Base-by-base conservation (phyloP, 2,329 filamentous ascomycete genomes). In the Trichoderma asperellum region DNA sequence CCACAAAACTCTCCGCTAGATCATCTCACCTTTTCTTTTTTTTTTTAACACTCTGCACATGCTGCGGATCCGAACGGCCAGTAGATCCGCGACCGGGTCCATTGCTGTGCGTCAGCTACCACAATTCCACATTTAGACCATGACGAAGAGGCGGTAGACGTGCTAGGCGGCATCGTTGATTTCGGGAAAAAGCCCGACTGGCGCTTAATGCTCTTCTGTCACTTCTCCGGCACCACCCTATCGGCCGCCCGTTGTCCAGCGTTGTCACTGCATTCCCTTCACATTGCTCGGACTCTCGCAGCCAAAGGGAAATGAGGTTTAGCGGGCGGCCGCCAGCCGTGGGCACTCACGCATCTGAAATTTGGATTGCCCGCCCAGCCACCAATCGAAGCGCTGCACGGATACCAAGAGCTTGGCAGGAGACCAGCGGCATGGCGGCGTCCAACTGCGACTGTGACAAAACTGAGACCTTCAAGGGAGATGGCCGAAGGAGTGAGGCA, bases 1-100 rank as follows among this genome's bases (percentile, higher is more conserved):
- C 64, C 55, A 67, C 64, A 59, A 37, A 35, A 43, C 40, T 52
- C 55, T 67, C 53, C 64, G 64, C 64, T 67, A 67, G 64, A 59
- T 67, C 64, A 59, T 67, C 64, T 67, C 64, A 59, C 55, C 37
- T 59, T 63, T 58, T 43, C 40, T 40, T 27, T 7, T 18, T 55
- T 40, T 27, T 40, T 18, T 40, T 18, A 57, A n/a, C 53, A 52
- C 62, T 58, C 63, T 55, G 24, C 24, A 3, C 24, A 24, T 43
- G 21, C 27, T 35, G 64, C 64, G 55, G 53, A 67, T 35, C 63
- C 63, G 37, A 55, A 21, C 27, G 58, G n/a, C 52, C 34, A 58
- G 55, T 27, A 49, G 63, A 66, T 66, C 63, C 64, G 27, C 37
- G 37, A 32, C 64, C 59, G 64, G 64, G 55, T 11, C 55, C 53